Evolutionary conservation across 352 stramenopile species (phyloP).

Genomic region (Peronospora farinosa): DNA sequence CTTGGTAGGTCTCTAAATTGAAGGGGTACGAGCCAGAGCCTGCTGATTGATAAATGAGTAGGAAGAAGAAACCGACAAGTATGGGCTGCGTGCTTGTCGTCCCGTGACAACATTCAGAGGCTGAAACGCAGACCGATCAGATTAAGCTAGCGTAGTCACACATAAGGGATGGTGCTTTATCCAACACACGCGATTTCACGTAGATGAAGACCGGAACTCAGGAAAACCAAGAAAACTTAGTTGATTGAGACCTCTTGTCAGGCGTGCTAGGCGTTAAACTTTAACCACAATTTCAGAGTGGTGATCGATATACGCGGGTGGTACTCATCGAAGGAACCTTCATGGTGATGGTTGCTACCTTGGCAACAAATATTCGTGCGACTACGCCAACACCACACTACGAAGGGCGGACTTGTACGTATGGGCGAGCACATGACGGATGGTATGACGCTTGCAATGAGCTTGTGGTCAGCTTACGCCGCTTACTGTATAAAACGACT

Average conservation of each 20-base stretch:
- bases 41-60: constrained; percentile 26
- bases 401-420: constrained; percentile 43
- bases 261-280: neutral
- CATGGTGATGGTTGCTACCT: neutral
- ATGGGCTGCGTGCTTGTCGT: neutral
- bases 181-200: neutral
- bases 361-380: neutral
- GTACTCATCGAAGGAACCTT: constrained; percentile 9
- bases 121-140: no score
- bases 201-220: neutral
- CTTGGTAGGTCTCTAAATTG: neutral
- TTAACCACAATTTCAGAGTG: constrained; percentile 2
- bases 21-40: no score
- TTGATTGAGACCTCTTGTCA: neutral
- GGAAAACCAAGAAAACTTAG: neutral
- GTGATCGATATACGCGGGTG: constrained; percentile 1
- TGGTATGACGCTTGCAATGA: constrained; percentile 66
- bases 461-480: constrained; percentile 60
- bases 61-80: constrained; percentile 1
- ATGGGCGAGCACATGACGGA: constrained; percentile 53
- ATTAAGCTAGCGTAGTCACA: neutral
- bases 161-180: constrained; percentile 6
- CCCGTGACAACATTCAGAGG: neutral
- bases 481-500: no score
- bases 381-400: constrained; percentile 30